These are phyloP conservation scores for Macrophomina tecta DNA, from an alignment of 2,329 filamentous ascomycete species.

Conservation along the genomic window DNA sequence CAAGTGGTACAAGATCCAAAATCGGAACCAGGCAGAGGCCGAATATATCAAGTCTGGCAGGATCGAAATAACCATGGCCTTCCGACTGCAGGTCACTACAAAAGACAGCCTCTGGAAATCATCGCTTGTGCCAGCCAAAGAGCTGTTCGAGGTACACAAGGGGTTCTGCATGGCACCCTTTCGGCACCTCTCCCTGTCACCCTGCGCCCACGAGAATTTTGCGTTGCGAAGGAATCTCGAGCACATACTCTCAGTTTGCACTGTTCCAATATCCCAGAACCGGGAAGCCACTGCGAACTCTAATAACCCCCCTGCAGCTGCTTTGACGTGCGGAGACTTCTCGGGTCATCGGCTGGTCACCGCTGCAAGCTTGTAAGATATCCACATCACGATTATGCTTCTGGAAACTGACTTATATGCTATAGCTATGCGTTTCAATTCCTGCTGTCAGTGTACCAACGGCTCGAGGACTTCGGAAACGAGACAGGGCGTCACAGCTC, in stretches of 20 bases:
- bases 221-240: slow-evolving; percentile 27
- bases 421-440: slow-evolving; percentile 10
- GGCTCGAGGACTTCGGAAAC: not conserved
- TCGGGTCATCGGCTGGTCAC: slow-evolving; percentile 29
- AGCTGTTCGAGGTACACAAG: not conserved
- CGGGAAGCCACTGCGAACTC: no score
- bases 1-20: slow-evolving; percentile 20
- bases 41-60: not conserved
- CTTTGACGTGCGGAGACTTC: slow-evolving; percentile 31
- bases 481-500: not conserved
- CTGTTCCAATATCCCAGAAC: slow-evolving; percentile 17
- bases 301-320: not conserved
- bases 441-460: not conserved
- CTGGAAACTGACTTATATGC: not conserved
- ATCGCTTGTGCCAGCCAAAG: not conserved
- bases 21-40: not conserved
- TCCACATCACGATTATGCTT: no score
- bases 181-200: not conserved
- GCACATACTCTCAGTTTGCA: slow-evolving; percentile 31
- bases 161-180: not conserved
- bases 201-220: slow-evolving; percentile 24
- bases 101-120: not conserved
- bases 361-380: slow-evolving; percentile 28
- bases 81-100: slow-evolving; percentile 7
- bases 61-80: slow-evolving; percentile 22